phyloP scores from a whole-genome alignment of 75 land plant genomes.

The Cryptomeria japonica region DNA sequence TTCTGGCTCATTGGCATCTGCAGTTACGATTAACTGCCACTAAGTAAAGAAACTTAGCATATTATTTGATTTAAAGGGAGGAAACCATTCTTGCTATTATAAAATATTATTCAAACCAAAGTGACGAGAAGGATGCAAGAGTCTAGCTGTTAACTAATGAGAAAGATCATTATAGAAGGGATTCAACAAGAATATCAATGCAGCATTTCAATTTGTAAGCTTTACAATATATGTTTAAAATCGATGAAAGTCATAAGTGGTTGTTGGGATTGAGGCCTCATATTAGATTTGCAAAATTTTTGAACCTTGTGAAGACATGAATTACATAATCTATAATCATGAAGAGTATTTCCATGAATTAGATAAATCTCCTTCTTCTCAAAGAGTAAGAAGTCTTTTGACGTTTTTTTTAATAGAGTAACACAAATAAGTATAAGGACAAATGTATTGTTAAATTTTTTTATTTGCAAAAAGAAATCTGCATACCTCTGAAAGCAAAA shows the following conservation, averaged over 20 bases:
- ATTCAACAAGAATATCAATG: not conserved
- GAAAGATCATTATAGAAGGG: not conserved
- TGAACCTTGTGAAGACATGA: not conserved
- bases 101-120: not conserved
- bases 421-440: too few species aligned
- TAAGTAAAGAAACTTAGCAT: not conserved
- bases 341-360: not conserved
- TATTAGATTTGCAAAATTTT: not conserved
- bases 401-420: too few species aligned
- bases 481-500: not conserved
- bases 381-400: not conserved
- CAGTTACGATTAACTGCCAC: not conserved
- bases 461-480: not conserved
- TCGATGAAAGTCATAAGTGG: not conserved
- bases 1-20: not conserved
- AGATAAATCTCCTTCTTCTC: not conserved
- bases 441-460: not conserved
- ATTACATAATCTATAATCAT: too few species aligned
- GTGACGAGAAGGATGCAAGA: not conserved
- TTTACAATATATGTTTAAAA: not conserved
- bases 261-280: not conserved
- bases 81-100: not conserved
- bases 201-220: not conserved
- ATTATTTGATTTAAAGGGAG: not conserved
- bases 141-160: not conserved